Base-by-base conservation (phyloP, 306 rosid genomes). In the Fragaria ananassa region DNA sequence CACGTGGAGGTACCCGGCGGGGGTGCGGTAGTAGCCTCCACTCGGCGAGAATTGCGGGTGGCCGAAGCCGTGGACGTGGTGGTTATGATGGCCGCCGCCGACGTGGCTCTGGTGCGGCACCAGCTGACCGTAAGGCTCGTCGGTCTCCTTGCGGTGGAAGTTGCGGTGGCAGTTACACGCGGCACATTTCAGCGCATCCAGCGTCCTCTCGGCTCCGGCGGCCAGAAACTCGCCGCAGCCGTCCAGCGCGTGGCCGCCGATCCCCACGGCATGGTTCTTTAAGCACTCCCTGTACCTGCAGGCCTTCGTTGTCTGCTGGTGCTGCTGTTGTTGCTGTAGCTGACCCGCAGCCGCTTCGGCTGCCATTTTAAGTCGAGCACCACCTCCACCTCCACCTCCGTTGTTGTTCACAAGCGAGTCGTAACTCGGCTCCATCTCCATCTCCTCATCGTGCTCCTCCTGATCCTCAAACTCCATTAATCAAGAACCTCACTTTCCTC, bases 131-230 rank as follows among this genome's bases (percentile, higher is more conserved):
- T 25, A 45, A 21, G 29, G 21, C 4, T 88, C 91, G 10, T 82
- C 47, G 3, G 70, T 76, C 60, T 90, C 97, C 29, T 88, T 88
- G 7, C 98, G 93, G 86, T 94, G 98, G 88, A 94, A 94, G 80
- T 90, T 94, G 7, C 98, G 96, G 91, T 94, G 98, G 78, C 98
- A 94, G 95, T 81, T 83, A 61, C 98, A 94, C 41, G 98, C 98
- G 47, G 98, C 98, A 82, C 98, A 94, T 80, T 92, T 90, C 14
- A 94, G 96, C 0, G 82, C 93, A 68, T 94, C 97, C 4, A 92
- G 84, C 0, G 95, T 81, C 37, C 96, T 96, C 21, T 94, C 98
- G 0, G 80, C 78, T 15, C 98, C 98, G 0, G 96, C 93, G 0
- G 96, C 66, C 67, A 94, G 51, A 70, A 91, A 94, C 89, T 94